phyloP scores from a whole-genome alignment of 2,329 filamentous ascomycete species.

The Xylaria sp. region DNA sequence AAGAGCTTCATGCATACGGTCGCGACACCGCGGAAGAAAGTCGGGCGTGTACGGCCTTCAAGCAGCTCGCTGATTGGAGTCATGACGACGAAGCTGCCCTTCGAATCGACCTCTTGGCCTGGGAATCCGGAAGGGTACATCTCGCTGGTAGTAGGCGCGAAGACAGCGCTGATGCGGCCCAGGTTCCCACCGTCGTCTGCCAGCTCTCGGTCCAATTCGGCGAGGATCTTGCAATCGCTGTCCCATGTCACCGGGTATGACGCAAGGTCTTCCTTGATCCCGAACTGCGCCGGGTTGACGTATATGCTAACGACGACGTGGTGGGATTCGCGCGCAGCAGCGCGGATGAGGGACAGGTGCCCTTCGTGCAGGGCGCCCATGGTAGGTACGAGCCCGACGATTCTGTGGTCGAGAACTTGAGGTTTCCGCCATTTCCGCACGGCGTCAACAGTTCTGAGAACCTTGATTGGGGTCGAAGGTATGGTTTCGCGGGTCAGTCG shows the following conservation, averaged over 20 bases:
- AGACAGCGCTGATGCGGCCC: conserved; percentile 83
- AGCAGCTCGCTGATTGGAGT: conserved; percentile 84
- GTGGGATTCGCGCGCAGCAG: conserved; percentile 84
- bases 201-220: conserved; percentile 77
- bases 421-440: conserved; percentile 77
- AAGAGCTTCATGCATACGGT: conserved; percentile 97
- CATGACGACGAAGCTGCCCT: conserved; percentile 91
- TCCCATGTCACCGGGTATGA: conserved; percentile 94
- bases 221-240: conserved; percentile 74
- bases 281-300: conserved; percentile 97
- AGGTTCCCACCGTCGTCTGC: conserved; percentile 66
- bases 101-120: conserved; percentile 76
- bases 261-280: conserved; percentile 84
- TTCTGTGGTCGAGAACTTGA: conserved; percentile 73
- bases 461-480: conserved; percentile 68
- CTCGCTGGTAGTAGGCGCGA: conserved; percentile 81
- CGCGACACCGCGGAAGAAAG: conserved; percentile 96
- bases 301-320: conserved; percentile 92
- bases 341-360: conserved; percentile 85
- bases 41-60: conserved; percentile 86
- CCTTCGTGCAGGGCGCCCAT: conserved; percentile 98
- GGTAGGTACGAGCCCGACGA: conserved; percentile 90
- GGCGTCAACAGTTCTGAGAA: conserved; percentile 80
- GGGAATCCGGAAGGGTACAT: conserved; percentile 90
- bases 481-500: conserved; percentile 57